phyloP scores from a whole-genome alignment of 768 basidiomycete species.

The Phanerochaete carnosa region DNA sequence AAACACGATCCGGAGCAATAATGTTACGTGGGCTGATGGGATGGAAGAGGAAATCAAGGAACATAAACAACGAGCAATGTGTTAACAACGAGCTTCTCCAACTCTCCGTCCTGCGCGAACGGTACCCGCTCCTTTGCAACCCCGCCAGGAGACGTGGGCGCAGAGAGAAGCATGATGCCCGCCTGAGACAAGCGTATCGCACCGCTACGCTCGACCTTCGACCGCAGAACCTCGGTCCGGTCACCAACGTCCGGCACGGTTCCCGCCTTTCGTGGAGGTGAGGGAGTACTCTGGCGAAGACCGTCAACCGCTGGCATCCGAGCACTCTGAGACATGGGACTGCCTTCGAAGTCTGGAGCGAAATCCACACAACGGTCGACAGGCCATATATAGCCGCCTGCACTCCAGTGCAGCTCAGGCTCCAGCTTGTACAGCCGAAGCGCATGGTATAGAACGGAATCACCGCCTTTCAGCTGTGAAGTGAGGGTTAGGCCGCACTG shows the following conservation, averaged over 20 bases:
- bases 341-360: constrained; percentile 37
- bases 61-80: constrained; percentile 70
- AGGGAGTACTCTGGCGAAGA: constrained; percentile 23
- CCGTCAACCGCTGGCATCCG: constrained; percentile 12
- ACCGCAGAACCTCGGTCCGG: constrained; percentile 40
- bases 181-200: constrained; percentile 62
- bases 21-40: background rate
- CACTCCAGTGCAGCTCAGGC: constrained; percentile 77
- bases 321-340: constrained; percentile 14
- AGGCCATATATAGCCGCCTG: constrained; percentile 82
- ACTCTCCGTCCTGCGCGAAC: constrained; percentile 55
- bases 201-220: constrained; percentile 63
- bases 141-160: constrained; percentile 37
- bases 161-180: constrained; percentile 58
- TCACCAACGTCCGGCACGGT: constrained; percentile 39
- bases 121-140: constrained; percentile 67
- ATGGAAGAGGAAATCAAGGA: constrained; percentile 36
- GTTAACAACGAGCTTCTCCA: constrained; percentile 76
- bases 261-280: constrained; percentile 39
- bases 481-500: background rate
- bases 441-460: constrained; percentile 72
- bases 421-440: constrained; percentile 72
- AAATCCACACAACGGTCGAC: constrained; percentile 67
- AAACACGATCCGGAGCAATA: background rate
- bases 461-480: constrained; percentile 69